phyloP scores from a whole-genome alignment of 2,329 filamentous ascomycete species.

The Volutella citrinella region DNA sequence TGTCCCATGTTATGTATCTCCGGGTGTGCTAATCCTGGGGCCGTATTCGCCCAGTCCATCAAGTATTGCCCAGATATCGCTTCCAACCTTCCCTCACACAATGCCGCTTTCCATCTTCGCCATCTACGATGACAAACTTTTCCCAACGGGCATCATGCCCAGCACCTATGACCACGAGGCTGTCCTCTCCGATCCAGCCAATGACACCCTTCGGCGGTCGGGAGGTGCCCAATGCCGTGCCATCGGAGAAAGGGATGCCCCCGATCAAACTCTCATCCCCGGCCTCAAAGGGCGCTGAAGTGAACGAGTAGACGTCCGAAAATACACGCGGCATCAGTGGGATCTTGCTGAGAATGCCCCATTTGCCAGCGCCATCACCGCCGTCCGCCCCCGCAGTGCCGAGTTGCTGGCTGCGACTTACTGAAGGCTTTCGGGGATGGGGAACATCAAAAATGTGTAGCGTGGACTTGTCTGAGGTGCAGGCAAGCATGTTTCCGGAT shows the following conservation, averaged over 20 bases:
- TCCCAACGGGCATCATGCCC: constrained; percentile 84
- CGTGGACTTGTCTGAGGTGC: constrained; percentile 95
- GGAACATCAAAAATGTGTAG: constrained; percentile 91
- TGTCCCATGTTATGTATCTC: too few relatives aligned
- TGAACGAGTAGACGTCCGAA: constrained; percentile 84
- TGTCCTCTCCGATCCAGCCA: constrained; percentile 77
- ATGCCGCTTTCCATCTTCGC: constrained; percentile 63
- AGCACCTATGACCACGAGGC: constrained; percentile 72
- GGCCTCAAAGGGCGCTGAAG: constrained; percentile 76
- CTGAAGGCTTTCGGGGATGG: constrained; percentile 43
- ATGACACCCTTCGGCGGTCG: constrained; percentile 77
- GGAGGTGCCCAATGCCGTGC: constrained; percentile 46
- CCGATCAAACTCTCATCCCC: constrained; percentile 65
- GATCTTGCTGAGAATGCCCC: constrained; percentile 80
- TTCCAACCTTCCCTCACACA: constrained; percentile 79
- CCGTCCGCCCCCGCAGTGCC: constrained; percentile 33
- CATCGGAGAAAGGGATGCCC: constrained; percentile 41
- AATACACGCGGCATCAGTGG: constrained; percentile 84
- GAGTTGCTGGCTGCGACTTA: constrained; percentile 29
- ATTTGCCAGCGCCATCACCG: constrained; percentile 65
- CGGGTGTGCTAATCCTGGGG: too few relatives aligned
- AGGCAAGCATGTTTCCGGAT: constrained; percentile 74
- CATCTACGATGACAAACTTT: constrained; percentile 71
- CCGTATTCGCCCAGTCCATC: constrained; percentile 17
- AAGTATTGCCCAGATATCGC: constrained; percentile 59